Conservation (phyloP, 148 eudicot genomes). For the Cornus suecica region DNA sequence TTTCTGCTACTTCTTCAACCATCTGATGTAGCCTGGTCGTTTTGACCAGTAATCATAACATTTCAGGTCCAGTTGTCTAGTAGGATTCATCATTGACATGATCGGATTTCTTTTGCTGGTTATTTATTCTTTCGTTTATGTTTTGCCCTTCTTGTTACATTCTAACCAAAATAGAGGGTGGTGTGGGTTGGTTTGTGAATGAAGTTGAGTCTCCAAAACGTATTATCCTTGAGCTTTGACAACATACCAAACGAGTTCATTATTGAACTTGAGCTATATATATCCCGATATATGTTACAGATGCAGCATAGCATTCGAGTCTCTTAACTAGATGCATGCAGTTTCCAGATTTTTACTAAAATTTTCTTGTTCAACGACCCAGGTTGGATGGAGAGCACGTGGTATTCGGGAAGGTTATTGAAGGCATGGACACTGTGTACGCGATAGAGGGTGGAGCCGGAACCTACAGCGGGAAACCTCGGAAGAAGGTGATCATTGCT, state of each 20-base stretch:
- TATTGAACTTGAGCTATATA: background rate
- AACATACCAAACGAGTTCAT: background rate
- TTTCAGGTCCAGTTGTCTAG: background rate
- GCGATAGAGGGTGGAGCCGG: conserved; percentile 98
- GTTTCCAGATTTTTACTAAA: background rate
- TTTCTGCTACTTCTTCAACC: background rate
- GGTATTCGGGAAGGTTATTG: conserved; percentile 85
- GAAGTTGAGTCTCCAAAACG: background rate
- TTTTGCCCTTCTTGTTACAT: no score
- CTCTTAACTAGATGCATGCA: background rate
- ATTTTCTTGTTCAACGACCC: background rate
- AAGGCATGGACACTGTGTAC: conserved; percentile 90
- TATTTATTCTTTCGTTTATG: no score
- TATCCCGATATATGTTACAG: background rate
- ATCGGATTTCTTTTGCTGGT: no score
- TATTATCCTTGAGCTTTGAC: background rate
- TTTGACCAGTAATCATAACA: background rate
- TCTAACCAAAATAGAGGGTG: no score
- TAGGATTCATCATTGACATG: background rate
- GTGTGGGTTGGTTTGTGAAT: background rate
- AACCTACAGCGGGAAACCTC: conserved; percentile 90
- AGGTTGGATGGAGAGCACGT: conserved; percentile 97
- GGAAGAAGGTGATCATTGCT: conserved; percentile 84
- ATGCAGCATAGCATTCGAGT: background rate
- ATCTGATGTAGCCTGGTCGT: background rate